phyloP scores from a whole-genome alignment of 257 asterid genomes.

The Scutellaria baicalensis region DNA sequence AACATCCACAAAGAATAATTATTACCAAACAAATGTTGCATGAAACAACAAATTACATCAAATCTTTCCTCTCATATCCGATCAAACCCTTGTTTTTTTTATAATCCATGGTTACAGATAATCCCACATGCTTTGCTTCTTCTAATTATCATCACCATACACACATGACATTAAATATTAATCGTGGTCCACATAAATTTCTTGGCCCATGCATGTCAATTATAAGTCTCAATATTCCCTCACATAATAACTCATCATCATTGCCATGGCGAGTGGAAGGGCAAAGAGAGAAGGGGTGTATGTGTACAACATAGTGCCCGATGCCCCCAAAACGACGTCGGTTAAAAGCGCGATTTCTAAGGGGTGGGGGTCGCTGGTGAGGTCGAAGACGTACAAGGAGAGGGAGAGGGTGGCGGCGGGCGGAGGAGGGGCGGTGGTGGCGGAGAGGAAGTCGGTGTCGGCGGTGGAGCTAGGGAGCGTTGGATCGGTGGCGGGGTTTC shows the following conservation, averaged over 20 bases:
- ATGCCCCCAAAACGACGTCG: slow-evolving; percentile 8
- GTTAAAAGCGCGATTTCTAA: slow-evolving; percentile 18
- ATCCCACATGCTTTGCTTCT: slow-evolving; percentile 60
- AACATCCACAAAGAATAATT: slow-evolving; percentile 12
- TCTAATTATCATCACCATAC: slow-evolving; percentile 11
- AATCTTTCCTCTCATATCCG: slow-evolving; percentile 16
- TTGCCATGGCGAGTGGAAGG: slow-evolving; percentile 28
- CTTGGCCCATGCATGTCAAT: not conserved
- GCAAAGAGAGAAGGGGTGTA: slow-evolving; percentile 39
- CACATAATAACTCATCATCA: not conserved
- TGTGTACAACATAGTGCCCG: slow-evolving; percentile 39
- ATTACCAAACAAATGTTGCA: not conserved
- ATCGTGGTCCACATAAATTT: not conserved
- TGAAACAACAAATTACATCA: slow-evolving; percentile 29
- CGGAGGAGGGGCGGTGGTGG: slow-evolving; percentile 11
- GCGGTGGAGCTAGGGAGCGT: slow-evolving; percentile 29
- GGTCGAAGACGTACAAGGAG: slow-evolving; percentile 52
- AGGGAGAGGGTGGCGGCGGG: slow-evolving; percentile 6
- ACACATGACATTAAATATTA: no score
- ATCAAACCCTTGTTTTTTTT: slow-evolving; percentile 13
- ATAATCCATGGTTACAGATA: slow-evolving; percentile 32
- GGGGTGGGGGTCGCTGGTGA: slow-evolving; percentile 36
- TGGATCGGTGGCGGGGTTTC: slow-evolving; percentile 37
- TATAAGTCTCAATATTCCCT: not conserved
- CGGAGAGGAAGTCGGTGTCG: slow-evolving; percentile 43